Base-by-base conservation (phyloP, 306 rosid species). In the Gynostemma pentaphyllum region DNA sequence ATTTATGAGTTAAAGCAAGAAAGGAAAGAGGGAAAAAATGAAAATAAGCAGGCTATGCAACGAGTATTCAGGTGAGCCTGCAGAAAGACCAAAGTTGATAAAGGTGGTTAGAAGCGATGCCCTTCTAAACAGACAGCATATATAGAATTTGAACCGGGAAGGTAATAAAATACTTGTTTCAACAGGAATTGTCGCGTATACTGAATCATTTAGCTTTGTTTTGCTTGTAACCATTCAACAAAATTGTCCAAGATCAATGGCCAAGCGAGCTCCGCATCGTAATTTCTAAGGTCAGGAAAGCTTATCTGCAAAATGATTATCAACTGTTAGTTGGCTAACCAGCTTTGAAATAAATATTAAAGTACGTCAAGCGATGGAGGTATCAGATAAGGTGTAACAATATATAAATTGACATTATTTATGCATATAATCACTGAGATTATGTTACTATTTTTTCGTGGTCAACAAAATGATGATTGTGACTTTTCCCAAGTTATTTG, bases 241-340 rank as follows among this genome's bases (percentile, higher is more conserved):
- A 94, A 94, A 70, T 88, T 88, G 85, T 94, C 99, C 64, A 94
- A 83, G 70, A 94, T 76, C 84, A 94, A 84, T 2, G 99, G 99
- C 99, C 99, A 92, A 0, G 96, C 99, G 19, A 88, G 95, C 30
- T 88, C 85, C 23, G 99, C 80, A 75, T 94, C 81, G 40, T 94
- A 88, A 72, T 86, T 72, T 51, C 45, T 42, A 48, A 94, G 78
- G 48, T 79, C 73, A 0, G 97, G 94, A 78, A 81, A 94, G 66
- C 85, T 88, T 76, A 94, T 88, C 99, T 94, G 51, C 45, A 47
- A 4, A 37, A 39, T 8, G 21, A 72, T 12, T 23, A 54, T 36
- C 36, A 45, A 12, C 34, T 1, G 48, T 40, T 29, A 39, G 37
- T 32, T 32, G 37, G 37, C 37, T 32, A 32, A 32, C 37, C 3